Percentiles rank a stretch among this genome's conserved stretches.
These are phyloP conservation scores for Lentinula sp. DNA, from an alignment of 768 basidiomycete genomes.

Conservation along the genomic window DNA sequence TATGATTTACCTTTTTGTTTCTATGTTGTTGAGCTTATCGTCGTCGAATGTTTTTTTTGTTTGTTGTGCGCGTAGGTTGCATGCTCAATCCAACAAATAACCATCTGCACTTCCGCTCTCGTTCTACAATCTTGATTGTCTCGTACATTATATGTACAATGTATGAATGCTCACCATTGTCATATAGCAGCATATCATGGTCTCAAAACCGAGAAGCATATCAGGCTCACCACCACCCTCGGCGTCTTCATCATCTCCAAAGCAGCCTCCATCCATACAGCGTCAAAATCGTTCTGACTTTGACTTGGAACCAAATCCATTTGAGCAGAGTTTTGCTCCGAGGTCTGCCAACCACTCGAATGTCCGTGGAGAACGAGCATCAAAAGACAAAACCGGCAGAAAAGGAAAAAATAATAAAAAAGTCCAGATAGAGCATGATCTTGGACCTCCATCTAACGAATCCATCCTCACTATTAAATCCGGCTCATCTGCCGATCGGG, in stretches of 20 bases:
- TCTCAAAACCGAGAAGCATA: not conserved
- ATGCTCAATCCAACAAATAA: no score
- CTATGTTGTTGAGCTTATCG: not conserved
- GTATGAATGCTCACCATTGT: not conserved
- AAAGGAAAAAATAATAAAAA: not conserved
- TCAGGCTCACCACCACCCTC: not conserved
- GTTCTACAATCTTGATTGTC: not conserved
- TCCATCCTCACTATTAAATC: slow-evolving; percentile 22
- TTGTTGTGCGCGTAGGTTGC: not conserved
- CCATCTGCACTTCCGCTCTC: no score
- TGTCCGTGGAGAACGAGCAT: slow-evolving; percentile 33
- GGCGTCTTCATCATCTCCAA: not conserved
- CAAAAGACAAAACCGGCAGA: slow-evolving; percentile 12
- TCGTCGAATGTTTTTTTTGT: not conserved
- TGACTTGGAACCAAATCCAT: slow-evolving; percentile 83
- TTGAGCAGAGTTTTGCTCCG: slow-evolving; percentile 83
- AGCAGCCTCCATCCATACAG: slow-evolving; percentile 7
- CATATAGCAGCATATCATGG: not conserved
- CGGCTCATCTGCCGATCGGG: not conserved
- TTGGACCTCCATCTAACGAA: slow-evolving; percentile 24
- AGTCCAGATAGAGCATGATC: slow-evolving; percentile 1
- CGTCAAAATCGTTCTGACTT: slow-evolving; percentile 61
- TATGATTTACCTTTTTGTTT: not conserved
- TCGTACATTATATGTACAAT: not conserved
- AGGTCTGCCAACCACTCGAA: slow-evolving; percentile 40